Evolutionary conservation across 306 rosid species (phyloP), one percentile per base, ranked within the genome.

Genomic region (Vigna reflexopilosa): DNA sequence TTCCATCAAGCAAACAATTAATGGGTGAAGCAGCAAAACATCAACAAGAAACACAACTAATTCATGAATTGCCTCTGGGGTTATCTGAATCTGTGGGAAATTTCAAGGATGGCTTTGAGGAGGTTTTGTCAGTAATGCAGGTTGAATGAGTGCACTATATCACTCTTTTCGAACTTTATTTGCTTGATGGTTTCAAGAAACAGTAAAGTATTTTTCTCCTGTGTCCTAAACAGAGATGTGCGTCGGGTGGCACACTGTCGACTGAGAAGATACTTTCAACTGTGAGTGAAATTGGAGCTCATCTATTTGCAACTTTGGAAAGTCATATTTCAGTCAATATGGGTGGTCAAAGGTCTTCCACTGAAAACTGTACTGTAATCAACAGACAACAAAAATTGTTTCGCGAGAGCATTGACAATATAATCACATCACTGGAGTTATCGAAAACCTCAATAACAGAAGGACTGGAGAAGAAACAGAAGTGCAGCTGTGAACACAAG

Each of bases 221-320:
- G 28, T 73, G 36, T 68, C 38, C 38, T 79, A 52, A 74, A 80
- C 89, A 93, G 97, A 87, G 78, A 75, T 67, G 49, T 81, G 80
- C 79, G 78, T 44, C 85, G 14, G 87, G 83, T 54, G 85, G 88
- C 70, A 86, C 86, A 54, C 59, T 86, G 36, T 87, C 91, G 7
- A 72, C 84, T 9, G 80, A 58, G 26, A 86, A 87, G 83, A 74
- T 91, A 81, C 80, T 91, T 17, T 89, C 94, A 24, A 84, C 90
- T 88, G 71, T 87, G 82, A 77, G 85, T 78, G 97, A 95, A 80
- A 78, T 93, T 52, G 88, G 94, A 65, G 70, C 49, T 56, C 83
- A 87, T 61, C 81, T 95, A 16, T 87, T 95, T 78, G 79, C 87
- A 55, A 78, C 88, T 67, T 87, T 91, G 75, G 99, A 93, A 76